These are phyloP conservation scores for Carex scoparia DNA, from an alignment of 176 grass and related monocot species.

Conservation along the genomic window DNA sequence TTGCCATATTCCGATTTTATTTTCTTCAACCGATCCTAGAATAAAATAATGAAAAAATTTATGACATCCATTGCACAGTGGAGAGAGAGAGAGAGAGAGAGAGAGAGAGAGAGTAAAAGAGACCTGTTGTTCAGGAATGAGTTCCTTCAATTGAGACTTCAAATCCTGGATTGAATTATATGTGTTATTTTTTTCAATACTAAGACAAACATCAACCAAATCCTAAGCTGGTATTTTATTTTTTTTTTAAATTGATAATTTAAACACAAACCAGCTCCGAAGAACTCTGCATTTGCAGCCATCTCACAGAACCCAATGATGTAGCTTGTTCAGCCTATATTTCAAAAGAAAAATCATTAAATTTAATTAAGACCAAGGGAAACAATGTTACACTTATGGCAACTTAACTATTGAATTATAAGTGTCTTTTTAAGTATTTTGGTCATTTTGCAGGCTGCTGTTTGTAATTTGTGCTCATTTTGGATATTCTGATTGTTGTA, in stretches of 20 bases:
- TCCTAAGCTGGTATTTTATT: background rate
- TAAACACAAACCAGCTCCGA: slow-evolving; percentile 59
- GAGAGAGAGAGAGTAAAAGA: background rate
- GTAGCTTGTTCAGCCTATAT: slow-evolving; percentile 61
- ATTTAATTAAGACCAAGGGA: background rate
- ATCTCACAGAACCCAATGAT: slow-evolving; percentile 75
- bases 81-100: slow-evolving; percentile 12
- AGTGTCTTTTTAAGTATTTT: no score
- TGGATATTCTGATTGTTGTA: no score
- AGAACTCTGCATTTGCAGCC: slow-evolving; percentile 86
- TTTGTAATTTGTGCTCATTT: no score
- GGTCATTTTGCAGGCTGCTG: no score
- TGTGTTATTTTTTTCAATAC: slow-evolving; percentile 2
- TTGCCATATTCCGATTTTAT: slow-evolving; percentile 87
- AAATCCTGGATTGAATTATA: slow-evolving; percentile 73
- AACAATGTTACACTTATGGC: background rate
- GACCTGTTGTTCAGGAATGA: slow-evolving; percentile 99
- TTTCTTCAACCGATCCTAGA: slow-evolving; percentile 90
- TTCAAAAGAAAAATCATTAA: slow-evolving; percentile 7
- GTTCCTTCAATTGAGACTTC: slow-evolving; percentile 79
- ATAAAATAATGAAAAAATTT: slow-evolving; percentile 1
- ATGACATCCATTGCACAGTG: background rate
- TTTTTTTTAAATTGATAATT: background rate
- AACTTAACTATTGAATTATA: background rate
- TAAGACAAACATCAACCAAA: background rate